Evolutionary conservation across 495 filamentous ascomycete genomes (phyloP).

Genomic region (Aspergillus diversus): DNA sequence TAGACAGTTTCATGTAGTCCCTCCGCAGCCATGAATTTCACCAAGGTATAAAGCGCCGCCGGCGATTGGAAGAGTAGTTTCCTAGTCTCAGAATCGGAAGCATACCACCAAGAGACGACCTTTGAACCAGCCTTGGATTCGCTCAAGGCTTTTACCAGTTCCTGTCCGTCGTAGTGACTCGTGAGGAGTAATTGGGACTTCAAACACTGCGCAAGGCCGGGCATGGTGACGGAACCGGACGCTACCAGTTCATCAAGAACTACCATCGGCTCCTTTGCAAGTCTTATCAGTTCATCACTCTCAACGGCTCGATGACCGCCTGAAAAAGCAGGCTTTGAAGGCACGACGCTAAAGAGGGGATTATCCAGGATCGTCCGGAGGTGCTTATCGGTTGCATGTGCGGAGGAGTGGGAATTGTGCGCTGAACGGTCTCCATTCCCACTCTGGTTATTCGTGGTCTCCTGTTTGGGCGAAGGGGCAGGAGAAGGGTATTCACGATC

Average conservation of each 20-base stretch:
- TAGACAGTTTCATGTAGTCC: slow-evolving; percentile 37
- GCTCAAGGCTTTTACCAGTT: slow-evolving; percentile 35
- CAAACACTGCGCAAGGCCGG: slow-evolving; percentile 32
- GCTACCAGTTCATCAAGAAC: slow-evolving; percentile 47
- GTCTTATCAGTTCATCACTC: slow-evolving; percentile 22
- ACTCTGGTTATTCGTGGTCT: slow-evolving; percentile 22
- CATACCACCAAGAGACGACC: slow-evolving; percentile 46
- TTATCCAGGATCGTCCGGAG: slow-evolving; percentile 70
- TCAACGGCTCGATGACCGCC: slow-evolving; percentile 18
- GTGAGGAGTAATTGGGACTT: slow-evolving; percentile 40
- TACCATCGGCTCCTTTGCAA: slow-evolving; percentile 40
- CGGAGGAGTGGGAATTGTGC: slow-evolving; percentile 34
- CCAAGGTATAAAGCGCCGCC: slow-evolving; percentile 20
- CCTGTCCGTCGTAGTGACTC: slow-evolving; percentile 20
- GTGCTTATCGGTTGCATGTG: slow-evolving; percentile 56
- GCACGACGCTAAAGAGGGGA: slow-evolving; percentile 57
- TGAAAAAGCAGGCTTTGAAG: slow-evolving; percentile 23
- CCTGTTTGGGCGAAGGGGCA: slow-evolving; percentile 29
- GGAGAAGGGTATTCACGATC: slow-evolving; percentile 63
- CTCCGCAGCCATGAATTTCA: slow-evolving; percentile 49
- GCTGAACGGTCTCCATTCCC: not conserved
- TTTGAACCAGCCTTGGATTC: slow-evolving; percentile 38
- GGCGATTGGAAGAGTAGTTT: slow-evolving; percentile 33
- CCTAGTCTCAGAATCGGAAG: slow-evolving; percentile 36
- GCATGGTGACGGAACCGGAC: slow-evolving; percentile 36